Evolutionary conservation across 2,329 filamentous ascomycete species (phyloP), one percentile per base, ranked within the genome.

Genomic region (Huntiella omanensis): DNA sequence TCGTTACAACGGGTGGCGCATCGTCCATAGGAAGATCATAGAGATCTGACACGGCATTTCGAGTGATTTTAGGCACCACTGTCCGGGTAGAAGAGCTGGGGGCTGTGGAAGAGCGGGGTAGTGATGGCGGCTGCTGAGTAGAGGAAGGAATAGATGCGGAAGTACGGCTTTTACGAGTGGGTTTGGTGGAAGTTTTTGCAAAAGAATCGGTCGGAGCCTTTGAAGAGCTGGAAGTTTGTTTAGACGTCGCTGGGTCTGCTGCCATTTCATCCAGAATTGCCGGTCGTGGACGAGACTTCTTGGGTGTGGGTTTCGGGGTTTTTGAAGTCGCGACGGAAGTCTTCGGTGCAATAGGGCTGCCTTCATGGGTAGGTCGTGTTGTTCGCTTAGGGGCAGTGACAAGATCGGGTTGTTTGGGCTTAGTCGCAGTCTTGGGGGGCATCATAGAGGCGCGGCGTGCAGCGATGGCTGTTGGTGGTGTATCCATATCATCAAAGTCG

Each of bases 291-390:
- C 48, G 44, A 37, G 43, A 19, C 40, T 50, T 50, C 11, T 47
- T 46, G 1, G 40, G 32, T 16, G 32, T 33, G 22, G 48, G 37
- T 35, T 46, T 47, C 12, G 48, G 16, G 4, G 41, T 8, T 45
- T 50, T 50, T 37, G 50, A 37, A 17, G 54, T 51, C 34, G 54
- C 49, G n/a, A 54, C 40, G 34, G 56, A 40, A 33, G 22, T 28
- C 22, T 28, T 28, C 7, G 22, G 22, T 10, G 22, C 22, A 7
- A 28, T 28, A 10, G 22, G 10, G 8, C 7, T 28, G 22, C 22
- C 7, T 28, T 52, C 51, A 13, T 47, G 51, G 45, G 50, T 50
- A 38, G 53, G 53, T 45, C 51, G 44, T 51, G 55, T 56, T 4
- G 22, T 33, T 10, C 42, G 37, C 42, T 35, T 40, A 10, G 45